Conservation (phyloP, 768 basidiomycete genomes). For the Leccinum aurantiacum region DNA sequence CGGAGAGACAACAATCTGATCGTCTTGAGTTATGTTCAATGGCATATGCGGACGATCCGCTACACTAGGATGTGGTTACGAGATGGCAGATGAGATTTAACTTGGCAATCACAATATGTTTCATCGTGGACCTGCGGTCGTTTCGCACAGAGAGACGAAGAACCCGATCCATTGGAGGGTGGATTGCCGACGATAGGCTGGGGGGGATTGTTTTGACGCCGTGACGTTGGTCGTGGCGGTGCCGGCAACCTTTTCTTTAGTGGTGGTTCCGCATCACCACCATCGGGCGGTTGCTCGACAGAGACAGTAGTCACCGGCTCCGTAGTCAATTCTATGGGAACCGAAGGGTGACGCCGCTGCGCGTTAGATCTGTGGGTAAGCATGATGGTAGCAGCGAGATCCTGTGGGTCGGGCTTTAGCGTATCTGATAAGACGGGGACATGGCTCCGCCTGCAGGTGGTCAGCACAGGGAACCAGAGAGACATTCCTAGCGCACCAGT, state of each 20-base stretch:
- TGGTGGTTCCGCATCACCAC: background rate
- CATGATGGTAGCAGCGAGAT: constrained; percentile 30
- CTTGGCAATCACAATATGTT: constrained; percentile 1
- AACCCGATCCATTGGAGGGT: background rate
- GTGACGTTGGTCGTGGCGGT: constrained; percentile 21
- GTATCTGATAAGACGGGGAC: constrained; percentile 35
- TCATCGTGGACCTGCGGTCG: constrained; percentile 4
- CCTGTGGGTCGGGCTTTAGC: constrained; percentile 23
- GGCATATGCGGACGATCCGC: background rate
- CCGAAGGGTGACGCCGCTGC: constrained; percentile 5
- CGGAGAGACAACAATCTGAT: background rate
- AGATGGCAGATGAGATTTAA: background rate
- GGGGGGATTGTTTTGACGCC: constrained; percentile 8
- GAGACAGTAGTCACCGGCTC: background rate
- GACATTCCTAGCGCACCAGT: constrained; percentile 23
- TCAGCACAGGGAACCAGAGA: background rate
- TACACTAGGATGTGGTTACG: background rate
- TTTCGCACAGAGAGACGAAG: background rate
- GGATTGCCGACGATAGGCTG: background rate
- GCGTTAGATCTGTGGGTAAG: constrained; percentile 29
- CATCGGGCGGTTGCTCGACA: background rate
- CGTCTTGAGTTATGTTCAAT: background rate
- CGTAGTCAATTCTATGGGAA: background rate
- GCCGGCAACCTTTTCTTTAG: constrained; percentile 16
- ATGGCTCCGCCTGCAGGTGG: constrained; percentile 25